These are phyloP conservation scores for Sporothrix curviconia DNA, from an alignment of 2,329 filamentous ascomycete genomes.

Conservation along the genomic window DNA sequence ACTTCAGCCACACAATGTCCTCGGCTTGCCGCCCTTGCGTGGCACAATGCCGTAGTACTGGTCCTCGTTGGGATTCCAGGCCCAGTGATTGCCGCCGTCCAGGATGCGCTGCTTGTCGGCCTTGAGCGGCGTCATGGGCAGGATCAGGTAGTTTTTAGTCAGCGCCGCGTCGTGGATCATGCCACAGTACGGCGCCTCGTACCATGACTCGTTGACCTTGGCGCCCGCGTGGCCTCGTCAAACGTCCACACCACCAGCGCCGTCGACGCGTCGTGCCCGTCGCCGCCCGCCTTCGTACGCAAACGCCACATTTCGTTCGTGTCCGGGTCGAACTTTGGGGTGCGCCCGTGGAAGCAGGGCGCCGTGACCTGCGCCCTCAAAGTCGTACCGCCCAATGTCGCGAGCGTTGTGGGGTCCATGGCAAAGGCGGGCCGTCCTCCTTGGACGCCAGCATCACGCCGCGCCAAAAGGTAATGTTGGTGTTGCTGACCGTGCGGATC, in stretches of 20 bases:
- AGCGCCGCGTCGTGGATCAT: conserved; percentile 47
- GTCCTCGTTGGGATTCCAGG: conserved; percentile 48
- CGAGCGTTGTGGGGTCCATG: conserved; percentile 43
- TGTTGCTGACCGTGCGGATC: conserved; percentile 52
- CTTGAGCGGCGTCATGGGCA: conserved; percentile 44
- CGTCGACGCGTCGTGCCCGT: conserved; percentile 35
- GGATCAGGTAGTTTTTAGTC: conserved; percentile 40
- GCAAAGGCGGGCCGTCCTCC: conserved; percentile 47
- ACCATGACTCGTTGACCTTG: conserved; percentile 42
- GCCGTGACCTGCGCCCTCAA: conserved; percentile 42
- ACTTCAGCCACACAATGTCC: conserved; percentile 47
- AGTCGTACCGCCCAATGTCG: conserved; percentile 44
- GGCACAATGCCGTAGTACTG: conserved; percentile 50
- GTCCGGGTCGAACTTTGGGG: conserved; percentile 45
- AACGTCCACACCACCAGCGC: conserved; percentile 44
- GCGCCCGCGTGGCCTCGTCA: conserved; percentile 31
- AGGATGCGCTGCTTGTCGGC: conserved; percentile 37
- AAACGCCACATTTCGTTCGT: conserved; percentile 47
- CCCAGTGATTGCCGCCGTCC: conserved; percentile 43
- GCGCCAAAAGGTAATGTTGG: conserved; percentile 53
- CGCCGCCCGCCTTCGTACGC: conserved; percentile 43
- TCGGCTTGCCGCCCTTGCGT: conserved; percentile 42
- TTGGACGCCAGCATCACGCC: conserved; percentile 49
- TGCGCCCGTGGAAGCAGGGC: conserved; percentile 46
- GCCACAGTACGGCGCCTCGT: conserved; percentile 44